phyloP scores from a whole-genome alignment of 1,284 basidiomycete species.

The Coniophora puteana region DNA sequence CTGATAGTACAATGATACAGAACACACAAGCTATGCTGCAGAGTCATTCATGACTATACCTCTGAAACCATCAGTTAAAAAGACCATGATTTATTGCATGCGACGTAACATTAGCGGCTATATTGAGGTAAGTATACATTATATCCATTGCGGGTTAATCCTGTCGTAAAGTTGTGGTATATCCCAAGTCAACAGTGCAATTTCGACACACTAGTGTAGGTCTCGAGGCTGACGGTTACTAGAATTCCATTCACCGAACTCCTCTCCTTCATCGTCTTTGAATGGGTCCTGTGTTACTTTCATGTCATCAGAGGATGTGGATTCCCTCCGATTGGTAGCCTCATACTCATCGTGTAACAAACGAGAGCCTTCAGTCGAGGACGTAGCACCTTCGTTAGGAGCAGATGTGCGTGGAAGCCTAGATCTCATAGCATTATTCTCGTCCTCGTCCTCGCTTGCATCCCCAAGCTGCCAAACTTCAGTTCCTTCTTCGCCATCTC shows the following conservation, averaged over 20 bases:
- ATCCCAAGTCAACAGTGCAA: too few species aligned
- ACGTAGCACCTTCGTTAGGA: slow-evolving; percentile 5
- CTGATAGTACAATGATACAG: too few species aligned
- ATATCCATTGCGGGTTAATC: too few species aligned
- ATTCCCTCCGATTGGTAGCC: slow-evolving; percentile 25
- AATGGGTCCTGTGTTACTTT: slow-evolving; percentile 12
- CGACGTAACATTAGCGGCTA: too few species aligned
- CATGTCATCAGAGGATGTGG: slow-evolving; percentile 34
- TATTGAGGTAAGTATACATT: too few species aligned
- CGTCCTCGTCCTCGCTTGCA: slow-evolving; percentile 56
- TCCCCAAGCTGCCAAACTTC: slow-evolving; percentile 66
- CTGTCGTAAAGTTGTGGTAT: too few species aligned
- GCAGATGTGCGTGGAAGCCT: slow-evolving; percentile 9
- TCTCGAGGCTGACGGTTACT: too few species aligned
- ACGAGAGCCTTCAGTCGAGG: slow-evolving; percentile 16
- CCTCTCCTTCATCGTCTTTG: slow-evolving; percentile 23
- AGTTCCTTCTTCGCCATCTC: slow-evolving; percentile 36
- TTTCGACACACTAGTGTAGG: too few species aligned
- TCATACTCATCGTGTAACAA: slow-evolving; percentile 22
- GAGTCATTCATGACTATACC: too few species aligned
- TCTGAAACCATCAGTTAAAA: too few species aligned
- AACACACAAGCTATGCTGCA: too few species aligned
- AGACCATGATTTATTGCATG: too few species aligned
- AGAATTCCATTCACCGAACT: slow-evolving; percentile 32
- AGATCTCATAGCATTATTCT: slow-evolving; percentile 6